phyloP scores from a whole-genome alignment of 2,329 filamentous ascomycete genomes.

The Trichoderma sp. region DNA sequence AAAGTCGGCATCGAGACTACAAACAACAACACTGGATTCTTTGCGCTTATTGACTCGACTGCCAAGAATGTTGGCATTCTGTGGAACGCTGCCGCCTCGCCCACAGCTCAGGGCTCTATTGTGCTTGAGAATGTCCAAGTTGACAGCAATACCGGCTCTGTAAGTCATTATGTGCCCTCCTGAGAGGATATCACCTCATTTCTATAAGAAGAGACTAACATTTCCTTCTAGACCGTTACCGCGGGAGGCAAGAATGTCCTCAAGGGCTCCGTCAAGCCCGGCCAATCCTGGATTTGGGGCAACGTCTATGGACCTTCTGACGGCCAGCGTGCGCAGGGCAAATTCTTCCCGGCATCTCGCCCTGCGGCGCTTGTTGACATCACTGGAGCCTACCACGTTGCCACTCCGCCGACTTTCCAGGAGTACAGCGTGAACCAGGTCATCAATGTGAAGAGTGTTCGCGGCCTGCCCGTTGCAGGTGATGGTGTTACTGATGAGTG shows the following conservation, averaged over 20 bases:
- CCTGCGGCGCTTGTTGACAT: constrained; percentile 26
- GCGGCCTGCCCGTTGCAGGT: constrained; percentile 45
- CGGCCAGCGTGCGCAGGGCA: constrained; percentile 30
- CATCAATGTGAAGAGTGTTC: constrained; percentile 52
- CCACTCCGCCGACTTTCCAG: constrained; percentile 39
- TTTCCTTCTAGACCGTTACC: constrained; percentile 33
- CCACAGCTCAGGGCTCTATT: constrained; percentile 37
- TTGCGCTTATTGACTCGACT: constrained; percentile 39
- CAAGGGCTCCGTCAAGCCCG: constrained; percentile 28
- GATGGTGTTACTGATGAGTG: constrained; percentile 46
- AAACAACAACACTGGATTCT: constrained; percentile 34
- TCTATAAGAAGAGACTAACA: neutral
- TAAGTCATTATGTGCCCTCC: constrained; percentile 18
- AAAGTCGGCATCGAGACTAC: constrained; percentile 39
- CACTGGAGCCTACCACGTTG: constrained; percentile 27
- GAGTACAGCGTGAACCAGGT: constrained; percentile 47
- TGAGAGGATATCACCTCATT: neutral
- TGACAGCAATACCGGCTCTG: constrained; percentile 34
- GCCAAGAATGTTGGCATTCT: constrained; percentile 37
- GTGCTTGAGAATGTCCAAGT: constrained; percentile 38
- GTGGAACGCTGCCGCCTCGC: constrained; percentile 35
- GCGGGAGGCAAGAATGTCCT: constrained; percentile 40
- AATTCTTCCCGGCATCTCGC: constrained; percentile 28
- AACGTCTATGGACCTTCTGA: constrained; percentile 29
- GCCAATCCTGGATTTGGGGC: constrained; percentile 31